These are phyloP conservation scores for Arabis hirsuta DNA, from an alignment of 345 rosid genomes.

Conservation along the genomic window DNA sequence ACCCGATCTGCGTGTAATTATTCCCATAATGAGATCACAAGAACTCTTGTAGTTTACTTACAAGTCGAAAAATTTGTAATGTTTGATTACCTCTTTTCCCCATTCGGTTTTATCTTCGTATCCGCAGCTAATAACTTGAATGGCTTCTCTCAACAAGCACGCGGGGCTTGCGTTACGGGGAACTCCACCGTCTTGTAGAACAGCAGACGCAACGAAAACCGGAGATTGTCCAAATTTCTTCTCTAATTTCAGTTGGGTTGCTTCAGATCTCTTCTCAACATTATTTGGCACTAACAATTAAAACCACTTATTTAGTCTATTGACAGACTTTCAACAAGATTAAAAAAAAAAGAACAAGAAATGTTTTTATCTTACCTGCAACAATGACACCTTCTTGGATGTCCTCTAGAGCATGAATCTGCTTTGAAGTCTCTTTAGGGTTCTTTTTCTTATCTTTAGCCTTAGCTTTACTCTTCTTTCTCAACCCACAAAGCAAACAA, in stretches of 20 bases:
- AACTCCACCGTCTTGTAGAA: slow-evolving; percentile 79
- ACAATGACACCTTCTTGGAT: slow-evolving; percentile 64
- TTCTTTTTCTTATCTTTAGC: slow-evolving; percentile 58
- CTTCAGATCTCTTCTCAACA: slow-evolving; percentile 58
- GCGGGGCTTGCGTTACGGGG: slow-evolving; percentile 74
- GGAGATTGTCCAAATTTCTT: slow-evolving; percentile 98
- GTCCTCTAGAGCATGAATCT: slow-evolving; percentile 89
- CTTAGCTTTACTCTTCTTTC: slow-evolving; percentile 73
- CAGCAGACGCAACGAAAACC: slow-evolving; percentile 77
- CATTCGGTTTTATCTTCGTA: slow-evolving; percentile 99
- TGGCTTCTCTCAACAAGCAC: slow-evolving; percentile 82
- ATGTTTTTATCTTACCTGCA: slow-evolving; percentile 48
- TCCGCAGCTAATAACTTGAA: slow-evolving; percentile 97
- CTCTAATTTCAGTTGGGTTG: slow-evolving; percentile 69
- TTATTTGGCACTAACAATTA: slow-evolving; percentile 50
- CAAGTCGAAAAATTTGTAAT: neutral
- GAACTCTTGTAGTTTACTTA: neutral
- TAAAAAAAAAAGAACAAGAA: neutral
- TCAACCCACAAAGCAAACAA: slow-evolving; percentile 68
- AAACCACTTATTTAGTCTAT: slow-evolving; percentile 11
- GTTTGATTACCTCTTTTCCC: slow-evolving; percentile 82
- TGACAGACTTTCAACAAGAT: neutral
- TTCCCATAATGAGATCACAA: slow-evolving; percentile 19
- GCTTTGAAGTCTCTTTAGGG: slow-evolving; percentile 78
- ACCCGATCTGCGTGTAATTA: slow-evolving; percentile 64